Conservation (phyloP, 257 asterid species). For the Linaria vulgaris region DNA sequence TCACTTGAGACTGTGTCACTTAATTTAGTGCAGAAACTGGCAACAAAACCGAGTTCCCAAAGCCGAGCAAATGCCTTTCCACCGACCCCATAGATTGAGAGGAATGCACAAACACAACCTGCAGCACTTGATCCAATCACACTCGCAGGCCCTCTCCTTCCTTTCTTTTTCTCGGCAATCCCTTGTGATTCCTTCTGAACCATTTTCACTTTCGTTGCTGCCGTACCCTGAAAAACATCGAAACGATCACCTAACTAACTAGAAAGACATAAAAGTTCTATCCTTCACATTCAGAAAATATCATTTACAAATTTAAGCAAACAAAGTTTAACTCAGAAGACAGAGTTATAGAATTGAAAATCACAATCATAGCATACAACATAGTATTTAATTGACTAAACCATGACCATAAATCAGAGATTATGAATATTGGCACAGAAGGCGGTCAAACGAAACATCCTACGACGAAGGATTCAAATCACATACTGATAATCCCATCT, state of each 20-base stretch:
- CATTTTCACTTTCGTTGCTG: constrained; percentile 92
- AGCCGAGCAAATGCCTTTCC: constrained; percentile 57
- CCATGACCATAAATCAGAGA: background rate
- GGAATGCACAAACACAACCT: constrained; percentile 80
- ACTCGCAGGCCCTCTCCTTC: constrained; percentile 96
- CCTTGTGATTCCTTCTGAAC: constrained; percentile 97
- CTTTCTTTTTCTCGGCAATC: constrained; percentile 90
- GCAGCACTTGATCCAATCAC: constrained; percentile 99
- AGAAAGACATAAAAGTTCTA: background rate
- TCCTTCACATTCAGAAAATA: background rate
- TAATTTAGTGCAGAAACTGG: constrained; percentile 93
- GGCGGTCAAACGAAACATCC: background rate
- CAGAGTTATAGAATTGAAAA: background rate
- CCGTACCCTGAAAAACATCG: constrained; percentile 70
- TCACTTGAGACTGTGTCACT: constrained; percentile 97
- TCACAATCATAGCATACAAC: background rate
- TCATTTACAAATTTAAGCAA: background rate
- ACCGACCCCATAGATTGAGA: constrained; percentile 68
- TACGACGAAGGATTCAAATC: background rate
- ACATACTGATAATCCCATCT: background rate
- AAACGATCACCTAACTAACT: constrained; percentile 19
- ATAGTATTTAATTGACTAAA: background rate
- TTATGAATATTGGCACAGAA: background rate
- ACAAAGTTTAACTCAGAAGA: background rate
- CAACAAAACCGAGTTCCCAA: constrained; percentile 89